Evolutionary conservation across 495 filamentous ascomycete genomes (phyloP).

Genomic region (Tricharina praecox): DNA sequence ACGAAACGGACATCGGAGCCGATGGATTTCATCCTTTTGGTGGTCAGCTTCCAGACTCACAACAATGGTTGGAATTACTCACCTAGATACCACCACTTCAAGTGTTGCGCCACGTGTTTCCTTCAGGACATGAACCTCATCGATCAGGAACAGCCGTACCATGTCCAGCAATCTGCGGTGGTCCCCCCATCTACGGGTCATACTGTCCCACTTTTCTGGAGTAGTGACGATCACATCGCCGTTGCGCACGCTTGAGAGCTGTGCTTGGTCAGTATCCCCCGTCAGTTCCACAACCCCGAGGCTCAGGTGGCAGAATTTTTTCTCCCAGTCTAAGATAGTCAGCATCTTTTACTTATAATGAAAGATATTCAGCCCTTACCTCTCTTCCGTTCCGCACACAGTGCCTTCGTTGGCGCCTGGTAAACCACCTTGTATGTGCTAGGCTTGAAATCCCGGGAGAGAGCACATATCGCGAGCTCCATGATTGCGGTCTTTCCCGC

Average conservation of each 20-base stretch:
- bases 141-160: conserved; percentile 82
- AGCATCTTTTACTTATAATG: too few relatives aligned
- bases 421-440: conserved; percentile 85
- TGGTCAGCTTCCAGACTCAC: not conserved
- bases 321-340: conserved; percentile 83
- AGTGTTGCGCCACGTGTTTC: conserved; percentile 77
- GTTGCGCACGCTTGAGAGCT: conserved; percentile 56
- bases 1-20: conserved; percentile 77
- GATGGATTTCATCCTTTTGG: conserved; percentile 69
- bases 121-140: conserved; percentile 91
- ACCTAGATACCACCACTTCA: conserved; percentile 73
- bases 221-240: conserved; percentile 92
- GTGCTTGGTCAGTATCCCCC: conserved; percentile 66
- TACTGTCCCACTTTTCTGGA: conserved; percentile 96
- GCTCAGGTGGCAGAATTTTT: conserved; percentile 60
- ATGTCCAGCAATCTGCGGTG: conserved; percentile 67
- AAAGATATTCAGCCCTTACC: conserved; percentile 13
- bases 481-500: conserved; percentile 86
- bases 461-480: conserved; percentile 77
- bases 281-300: conserved; percentile 74
- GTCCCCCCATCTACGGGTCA: conserved; percentile 91
- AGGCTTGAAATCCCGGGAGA: conserved; percentile 43
- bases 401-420: conserved; percentile 82
- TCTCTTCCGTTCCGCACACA: conserved; percentile 59
- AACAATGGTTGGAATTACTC: not conserved